Evolutionary conservation across 2,329 filamentous ascomycete genomes (phyloP).

Genomic region (Sclerotinia subarctica): DNA sequence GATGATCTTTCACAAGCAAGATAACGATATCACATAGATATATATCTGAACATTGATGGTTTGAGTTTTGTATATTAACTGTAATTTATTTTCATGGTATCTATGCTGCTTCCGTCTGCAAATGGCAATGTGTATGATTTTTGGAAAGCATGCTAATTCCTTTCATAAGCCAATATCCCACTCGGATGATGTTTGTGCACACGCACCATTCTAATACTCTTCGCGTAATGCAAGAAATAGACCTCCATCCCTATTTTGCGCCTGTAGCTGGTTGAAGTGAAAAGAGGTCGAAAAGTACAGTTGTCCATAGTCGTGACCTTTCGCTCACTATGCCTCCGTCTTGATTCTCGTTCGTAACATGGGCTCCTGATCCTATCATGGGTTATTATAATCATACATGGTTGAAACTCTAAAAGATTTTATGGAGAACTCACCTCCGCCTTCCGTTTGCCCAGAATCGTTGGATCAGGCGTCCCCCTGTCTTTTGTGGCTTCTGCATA

Average conservation of each 20-base stretch:
- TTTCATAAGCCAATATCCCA: neutral
- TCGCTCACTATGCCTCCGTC: slow-evolving; percentile 14
- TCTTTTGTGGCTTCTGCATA: slow-evolving; percentile 77
- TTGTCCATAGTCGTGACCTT: neutral
- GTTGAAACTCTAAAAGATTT: neutral
- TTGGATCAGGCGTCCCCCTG: slow-evolving; percentile 57
- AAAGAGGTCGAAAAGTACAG: neutral
- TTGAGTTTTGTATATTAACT: neutral
- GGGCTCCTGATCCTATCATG: slow-evolving; percentile 16
- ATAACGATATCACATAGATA: too few relatives aligned
- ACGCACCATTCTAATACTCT: neutral
- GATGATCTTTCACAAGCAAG: neutral
- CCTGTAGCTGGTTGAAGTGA: neutral
- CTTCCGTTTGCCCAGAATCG: slow-evolving; percentile 69
- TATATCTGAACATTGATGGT: neutral
- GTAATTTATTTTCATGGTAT: neutral
- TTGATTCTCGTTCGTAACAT: slow-evolving; percentile 36
- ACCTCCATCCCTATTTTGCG: neutral
- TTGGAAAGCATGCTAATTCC: neutral
- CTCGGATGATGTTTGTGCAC: neutral
- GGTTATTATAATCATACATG: neutral
- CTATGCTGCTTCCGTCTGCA: neutral
- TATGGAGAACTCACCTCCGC: slow-evolving; percentile 50
- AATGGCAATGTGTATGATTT: neutral
- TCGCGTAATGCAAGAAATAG: slow-evolving; percentile 1